A percentile compares a stretch with the other conserved stretches of the same genome.
Conservation (phyloP, 202 grass and related monocot species). For the Setaria viridis region DNA sequence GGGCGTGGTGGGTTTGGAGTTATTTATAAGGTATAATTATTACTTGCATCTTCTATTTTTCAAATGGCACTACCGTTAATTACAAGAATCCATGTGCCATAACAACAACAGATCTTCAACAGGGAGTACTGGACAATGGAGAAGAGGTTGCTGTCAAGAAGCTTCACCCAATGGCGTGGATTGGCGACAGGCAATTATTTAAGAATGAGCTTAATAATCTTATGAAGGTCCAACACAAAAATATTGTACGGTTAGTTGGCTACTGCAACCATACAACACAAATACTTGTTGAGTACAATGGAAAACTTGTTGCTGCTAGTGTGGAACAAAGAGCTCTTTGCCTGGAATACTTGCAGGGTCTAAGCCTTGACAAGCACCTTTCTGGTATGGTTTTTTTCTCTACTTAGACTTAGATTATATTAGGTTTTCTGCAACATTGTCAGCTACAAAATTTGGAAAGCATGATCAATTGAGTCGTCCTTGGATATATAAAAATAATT, state of each 20-base stretch:
- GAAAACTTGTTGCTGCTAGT: not conserved
- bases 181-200: not conserved
- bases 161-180: not conserved
- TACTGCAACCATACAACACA: not conserved
- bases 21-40: not conserved
- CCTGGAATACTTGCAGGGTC: not conserved
- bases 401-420: not conserved
- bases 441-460: not conserved
- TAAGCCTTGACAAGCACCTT: not conserved
- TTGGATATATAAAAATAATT: no score
- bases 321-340: not conserved
- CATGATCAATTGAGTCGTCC: not conserved
- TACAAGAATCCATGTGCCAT: not conserved
- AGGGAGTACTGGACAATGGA: conserved; percentile 9
- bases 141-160: conserved; percentile 9
- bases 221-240: conserved; percentile 18
- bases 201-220: conserved; percentile 14
- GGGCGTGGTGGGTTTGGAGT: not conserved
- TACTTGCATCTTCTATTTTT: not conserved
- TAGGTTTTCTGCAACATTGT: not conserved
- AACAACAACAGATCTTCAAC: not conserved
- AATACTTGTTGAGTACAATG: not conserved
- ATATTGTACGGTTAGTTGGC: conserved; percentile 13
- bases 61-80: not conserved
- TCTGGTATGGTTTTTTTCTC: not conserved